Base-by-base conservation (phyloP, 2,329 filamentous ascomycete genomes). In the Immersiporthe knoxdaviesiana region DNA sequence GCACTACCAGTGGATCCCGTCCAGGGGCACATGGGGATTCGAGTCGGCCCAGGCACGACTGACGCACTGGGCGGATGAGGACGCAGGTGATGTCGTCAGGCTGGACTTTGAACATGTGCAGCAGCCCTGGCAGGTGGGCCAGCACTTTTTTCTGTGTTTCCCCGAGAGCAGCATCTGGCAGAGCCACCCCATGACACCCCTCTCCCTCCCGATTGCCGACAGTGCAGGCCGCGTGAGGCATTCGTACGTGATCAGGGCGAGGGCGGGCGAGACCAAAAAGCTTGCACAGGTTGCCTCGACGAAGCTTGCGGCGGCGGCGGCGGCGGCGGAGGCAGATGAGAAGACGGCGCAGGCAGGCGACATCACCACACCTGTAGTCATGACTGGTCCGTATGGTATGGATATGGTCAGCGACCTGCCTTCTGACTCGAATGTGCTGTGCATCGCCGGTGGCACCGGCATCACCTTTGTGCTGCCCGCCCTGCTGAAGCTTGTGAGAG, bases 111-210 rank as follows among this genome's bases (percentile, higher is more conserved):
- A 85, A 1, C 88, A 91, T 72, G 77, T 83, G 1, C 88, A 91
- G 65, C 82, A 84, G 37, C 77, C 85, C 0, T 93, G 90, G 90
- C 79, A 82, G 16, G 80, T 91, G 16, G 90, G 91, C 12, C 88
- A 92, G 77, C 91, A 93, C 75, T 92, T 91, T 77, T 92, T 88
- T 74, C 81, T 92, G 21, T 90, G 86, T 76, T 92, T 93, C 74
- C 82, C 88, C 0, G 85, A 89, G 70, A 81, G 87, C 41, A 90
- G 84, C 73, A 84, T 92, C 73, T 92, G 90, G 89, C 90, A 93
- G 77, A 88, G 88, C 0, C 91, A 93, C 74, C 91, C 91, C 0
- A 91, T 92, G 75, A 92, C 90, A 0, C 87, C 89, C 0, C 80
- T 89, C 11, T 88, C 84, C 66, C 76, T 85, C 0, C 88, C 88